Evolutionary conservation across 768 basidiomycete genomes (phyloP).

Genomic region (Guyanaporus albipodus): DNA sequence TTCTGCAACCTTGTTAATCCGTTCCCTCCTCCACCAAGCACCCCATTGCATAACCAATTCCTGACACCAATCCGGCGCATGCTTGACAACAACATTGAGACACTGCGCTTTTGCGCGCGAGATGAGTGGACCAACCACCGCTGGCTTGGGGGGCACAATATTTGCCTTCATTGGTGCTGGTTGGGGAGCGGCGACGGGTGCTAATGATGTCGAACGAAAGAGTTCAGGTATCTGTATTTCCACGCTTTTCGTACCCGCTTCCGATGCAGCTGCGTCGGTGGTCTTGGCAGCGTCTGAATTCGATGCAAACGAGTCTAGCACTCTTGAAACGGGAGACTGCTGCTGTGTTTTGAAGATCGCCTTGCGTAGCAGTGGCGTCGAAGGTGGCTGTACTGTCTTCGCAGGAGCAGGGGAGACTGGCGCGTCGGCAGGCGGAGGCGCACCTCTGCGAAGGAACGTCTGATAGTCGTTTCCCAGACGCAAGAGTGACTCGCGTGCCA

Average conservation of each 20-base stretch:
- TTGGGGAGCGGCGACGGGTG: slow-evolving; percentile 14
- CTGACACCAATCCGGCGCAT: slow-evolving; percentile 32
- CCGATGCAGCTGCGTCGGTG: slow-evolving; percentile 44
- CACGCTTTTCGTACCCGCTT: slow-evolving; percentile 15
- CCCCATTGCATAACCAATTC: slow-evolving; percentile 23
- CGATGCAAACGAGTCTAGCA: slow-evolving; percentile 56
- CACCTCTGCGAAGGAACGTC: slow-evolving; percentile 55
- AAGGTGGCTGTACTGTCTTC: slow-evolving; percentile 28
- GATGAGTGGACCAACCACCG: not conserved
- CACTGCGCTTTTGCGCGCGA: slow-evolving; percentile 6
- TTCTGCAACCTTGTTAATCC: slow-evolving; percentile 51
- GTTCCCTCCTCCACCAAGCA: slow-evolving; percentile 56
- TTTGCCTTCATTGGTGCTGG: not conserved
- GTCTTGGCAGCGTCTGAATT: slow-evolving; percentile 54
- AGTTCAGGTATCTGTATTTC: slow-evolving; percentile 44
- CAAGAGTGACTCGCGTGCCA: slow-evolving; percentile 56
- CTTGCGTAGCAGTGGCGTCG: slow-evolving; percentile 37
- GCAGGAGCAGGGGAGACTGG: slow-evolving; percentile 26
- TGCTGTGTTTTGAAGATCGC: slow-evolving; percentile 38
- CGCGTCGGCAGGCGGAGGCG: slow-evolving; percentile 20
- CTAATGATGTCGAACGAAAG: slow-evolving; percentile 39
- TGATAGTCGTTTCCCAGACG: slow-evolving; percentile 69
- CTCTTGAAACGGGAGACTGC: slow-evolving; percentile 48
- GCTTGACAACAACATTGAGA: slow-evolving; percentile 8
- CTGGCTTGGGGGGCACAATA: not conserved